Percentiles rank a stretch among this genome's conserved stretches.
These are phyloP conservation scores for Asclepias syriaca DNA, from an alignment of 257 asterid species.

Conservation along the genomic window DNA sequence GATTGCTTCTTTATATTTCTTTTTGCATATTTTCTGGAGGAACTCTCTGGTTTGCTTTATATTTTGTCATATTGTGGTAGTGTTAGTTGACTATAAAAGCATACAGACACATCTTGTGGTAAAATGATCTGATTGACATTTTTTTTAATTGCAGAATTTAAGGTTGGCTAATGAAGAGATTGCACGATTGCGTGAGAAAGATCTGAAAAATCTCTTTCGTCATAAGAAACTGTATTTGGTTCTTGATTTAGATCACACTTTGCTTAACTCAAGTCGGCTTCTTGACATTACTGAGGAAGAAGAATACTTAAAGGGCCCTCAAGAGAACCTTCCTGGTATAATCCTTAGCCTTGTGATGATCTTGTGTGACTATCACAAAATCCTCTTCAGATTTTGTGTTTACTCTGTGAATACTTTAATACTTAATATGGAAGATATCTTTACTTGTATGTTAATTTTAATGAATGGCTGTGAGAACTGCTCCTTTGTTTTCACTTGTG, in stretches of 20 bases:
- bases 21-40: not conserved
- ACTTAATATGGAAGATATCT: not conserved
- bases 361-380: not conserved
- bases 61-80: not conserved
- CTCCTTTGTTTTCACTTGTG: not conserved
- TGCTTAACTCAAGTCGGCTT: constrained; percentile 66
- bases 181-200: constrained; percentile 64
- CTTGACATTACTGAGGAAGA: constrained; percentile 55
- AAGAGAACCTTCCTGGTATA: constrained; percentile 61
- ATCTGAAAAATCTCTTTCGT: constrained; percentile 50
- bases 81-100: not conserved
- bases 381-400: not conserved
- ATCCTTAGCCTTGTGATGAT: constrained; percentile 3
- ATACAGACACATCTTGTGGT: not conserved
- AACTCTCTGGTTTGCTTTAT: not conserved
- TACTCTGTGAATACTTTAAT: not conserved
- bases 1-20: not conserved
- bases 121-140: not conserved
- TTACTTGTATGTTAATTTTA: not conserved
- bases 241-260: constrained; percentile 90
- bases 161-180: constrained; percentile 67
- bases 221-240: constrained; percentile 61
- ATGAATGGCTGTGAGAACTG: not conserved
- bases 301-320: constrained; percentile 40
- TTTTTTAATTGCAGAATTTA: constrained; percentile 47